Percentiles rank a stretch among this genome's conserved stretches.
These are phyloP conservation scores for Colletotrichum sidae DNA, from an alignment of 2,329 filamentous ascomycete genomes.

Conservation along the genomic window DNA sequence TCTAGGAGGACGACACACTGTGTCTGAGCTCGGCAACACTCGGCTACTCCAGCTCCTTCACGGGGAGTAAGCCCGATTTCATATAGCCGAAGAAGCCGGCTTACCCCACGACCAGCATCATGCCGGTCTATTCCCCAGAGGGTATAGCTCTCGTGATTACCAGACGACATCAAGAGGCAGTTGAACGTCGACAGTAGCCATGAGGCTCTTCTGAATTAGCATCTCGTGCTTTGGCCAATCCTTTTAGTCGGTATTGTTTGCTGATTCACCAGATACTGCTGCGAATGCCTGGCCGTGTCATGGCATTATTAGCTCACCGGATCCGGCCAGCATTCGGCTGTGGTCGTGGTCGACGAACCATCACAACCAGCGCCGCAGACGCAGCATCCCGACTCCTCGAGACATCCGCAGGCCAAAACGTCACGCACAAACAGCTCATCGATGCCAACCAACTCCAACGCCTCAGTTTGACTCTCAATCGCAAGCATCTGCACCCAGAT, in stretches of 20 bases:
- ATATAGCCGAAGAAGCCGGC: constrained; percentile 17
- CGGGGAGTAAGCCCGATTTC: not conserved
- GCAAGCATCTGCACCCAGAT: constrained; percentile 53
- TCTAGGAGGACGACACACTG: no score
- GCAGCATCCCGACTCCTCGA: constrained; percentile 48
- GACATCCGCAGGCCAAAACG: constrained; percentile 43
- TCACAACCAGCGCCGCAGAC: constrained; percentile 16
- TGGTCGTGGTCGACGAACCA: not conserved
- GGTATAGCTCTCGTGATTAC: not conserved
- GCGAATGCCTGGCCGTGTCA: not conserved
- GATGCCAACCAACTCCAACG: constrained; percentile 74
- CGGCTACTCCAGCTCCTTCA: constrained; percentile 8
- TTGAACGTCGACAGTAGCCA: no score
- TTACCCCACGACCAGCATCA: constrained; percentile 13
- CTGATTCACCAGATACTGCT: no score
- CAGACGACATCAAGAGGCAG: no score
- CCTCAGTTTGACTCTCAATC: constrained; percentile 68
- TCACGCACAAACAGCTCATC: constrained; percentile 58
- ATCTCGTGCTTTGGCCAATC: no score
- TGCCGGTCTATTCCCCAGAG: constrained; percentile 1
- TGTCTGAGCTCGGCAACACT: not conserved
- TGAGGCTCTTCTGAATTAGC: no score
- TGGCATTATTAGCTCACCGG: constrained; percentile 8
- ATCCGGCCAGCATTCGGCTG: not conserved
- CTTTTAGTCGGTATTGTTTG: no score